phyloP scores from a whole-genome alignment of 257 asterid species.

The Solanum pinnatisectum region DNA sequence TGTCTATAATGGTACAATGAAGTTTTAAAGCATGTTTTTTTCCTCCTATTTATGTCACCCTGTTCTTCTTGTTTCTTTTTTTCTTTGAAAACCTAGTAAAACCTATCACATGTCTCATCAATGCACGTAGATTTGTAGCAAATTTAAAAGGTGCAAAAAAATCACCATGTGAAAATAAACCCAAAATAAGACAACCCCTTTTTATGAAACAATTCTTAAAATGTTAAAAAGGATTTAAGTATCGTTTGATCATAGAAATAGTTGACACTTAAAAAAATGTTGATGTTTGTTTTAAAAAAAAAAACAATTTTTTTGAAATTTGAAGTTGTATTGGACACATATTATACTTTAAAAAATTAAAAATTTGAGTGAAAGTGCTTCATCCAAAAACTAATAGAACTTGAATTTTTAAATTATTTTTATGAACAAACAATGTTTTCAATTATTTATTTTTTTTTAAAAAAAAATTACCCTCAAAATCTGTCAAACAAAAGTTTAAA shows the following conservation, averaged over 20 bases:
- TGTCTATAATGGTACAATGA: neutral
- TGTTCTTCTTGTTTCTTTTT: neutral
- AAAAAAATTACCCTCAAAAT: neutral
- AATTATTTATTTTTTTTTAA: too few species aligned
- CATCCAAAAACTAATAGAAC: neutral
- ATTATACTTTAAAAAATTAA: neutral
- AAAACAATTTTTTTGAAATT: neutral
- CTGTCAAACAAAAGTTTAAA: neutral
- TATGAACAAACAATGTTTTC: neutral
- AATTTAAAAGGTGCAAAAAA: neutral
- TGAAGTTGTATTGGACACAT: neutral
- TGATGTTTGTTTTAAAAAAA: neutral
- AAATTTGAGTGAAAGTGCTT: fast-evolving
- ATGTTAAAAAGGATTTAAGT: neutral
- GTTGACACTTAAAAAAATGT: neutral
- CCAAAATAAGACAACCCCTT: neutral
- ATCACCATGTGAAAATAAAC: neutral
- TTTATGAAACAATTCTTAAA: neutral
- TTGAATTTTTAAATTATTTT: too few species aligned
- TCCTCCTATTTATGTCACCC: neutral
- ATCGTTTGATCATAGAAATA: neutral
- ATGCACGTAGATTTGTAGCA: neutral
- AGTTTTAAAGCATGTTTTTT: neutral
- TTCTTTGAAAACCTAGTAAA: neutral
- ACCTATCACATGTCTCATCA: neutral